Conservation (phyloP, 2,329 filamentous ascomycete species). For the Penicillium concentricum region DNA sequence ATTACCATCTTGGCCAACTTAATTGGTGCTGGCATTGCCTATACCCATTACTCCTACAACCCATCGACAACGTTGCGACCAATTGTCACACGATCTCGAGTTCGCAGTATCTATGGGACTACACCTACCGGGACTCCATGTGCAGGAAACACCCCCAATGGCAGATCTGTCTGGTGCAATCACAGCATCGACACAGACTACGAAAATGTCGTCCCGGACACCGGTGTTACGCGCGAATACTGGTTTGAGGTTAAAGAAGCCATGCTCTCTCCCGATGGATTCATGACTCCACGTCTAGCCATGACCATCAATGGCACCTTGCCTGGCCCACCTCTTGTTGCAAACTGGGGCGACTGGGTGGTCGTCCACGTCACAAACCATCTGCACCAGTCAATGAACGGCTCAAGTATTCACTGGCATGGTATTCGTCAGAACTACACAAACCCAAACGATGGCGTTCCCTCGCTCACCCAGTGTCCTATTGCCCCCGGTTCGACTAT, state of each 20-base stretch:
- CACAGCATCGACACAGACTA: conserved; percentile 36
- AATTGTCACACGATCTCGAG: neutral
- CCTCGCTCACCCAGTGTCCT: conserved; percentile 42
- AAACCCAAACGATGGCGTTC: conserved; percentile 33
- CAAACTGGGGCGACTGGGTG: conserved; percentile 61
- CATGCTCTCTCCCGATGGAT: conserved; percentile 23
- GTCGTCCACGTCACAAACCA: conserved; percentile 57
- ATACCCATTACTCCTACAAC: neutral
- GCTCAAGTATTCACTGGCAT: conserved; percentile 35
- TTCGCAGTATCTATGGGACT: neutral
- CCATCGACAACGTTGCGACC: neutral
- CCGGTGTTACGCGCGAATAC: conserved; percentile 16
- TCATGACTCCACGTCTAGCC: conserved; percentile 35
- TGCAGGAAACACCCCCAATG: conserved; percentile 24
- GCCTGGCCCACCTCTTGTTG: conserved; percentile 66
- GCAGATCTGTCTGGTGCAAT: conserved; percentile 31
- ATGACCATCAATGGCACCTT: conserved; percentile 63
- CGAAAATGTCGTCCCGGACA: conserved; percentile 25
- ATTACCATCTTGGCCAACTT: neutral
- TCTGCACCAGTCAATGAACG: conserved; percentile 28
- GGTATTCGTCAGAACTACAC: conserved; percentile 34
- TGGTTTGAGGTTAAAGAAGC: conserved; percentile 14
- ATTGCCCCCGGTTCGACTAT: conserved; percentile 34
- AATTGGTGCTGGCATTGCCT: neutral
- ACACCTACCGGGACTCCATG: neutral